Conservation (phyloP, 106 monocot species). For the Narthecium ossifragum region DNA sequence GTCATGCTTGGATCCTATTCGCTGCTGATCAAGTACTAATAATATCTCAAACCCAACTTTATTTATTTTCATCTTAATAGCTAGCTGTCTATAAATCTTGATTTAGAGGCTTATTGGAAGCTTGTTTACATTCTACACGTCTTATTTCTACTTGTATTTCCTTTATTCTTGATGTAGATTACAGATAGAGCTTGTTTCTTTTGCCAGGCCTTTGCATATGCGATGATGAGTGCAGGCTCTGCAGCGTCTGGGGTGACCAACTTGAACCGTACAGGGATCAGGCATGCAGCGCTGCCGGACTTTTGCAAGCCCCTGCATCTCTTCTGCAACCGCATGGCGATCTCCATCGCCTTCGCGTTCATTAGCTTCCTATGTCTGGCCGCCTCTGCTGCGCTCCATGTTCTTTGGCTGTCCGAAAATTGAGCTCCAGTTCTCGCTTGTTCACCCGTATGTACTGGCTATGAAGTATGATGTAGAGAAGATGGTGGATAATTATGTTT, state of each 20-base stretch:
- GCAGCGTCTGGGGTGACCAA: conserved; percentile 65
- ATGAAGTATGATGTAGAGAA: too few relatives aligned
- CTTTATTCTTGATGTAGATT: too few relatives aligned
- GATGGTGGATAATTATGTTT: too few relatives aligned
- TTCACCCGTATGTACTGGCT: too few relatives aligned
- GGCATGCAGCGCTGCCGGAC: conserved; percentile 50
- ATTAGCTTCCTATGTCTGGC: conserved; percentile 51
- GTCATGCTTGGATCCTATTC: conserved; percentile 29
- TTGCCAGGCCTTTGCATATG: conserved; percentile 58
- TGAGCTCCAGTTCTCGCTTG: too few relatives aligned
- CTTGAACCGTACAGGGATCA: conserved; percentile 64
- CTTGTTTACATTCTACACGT: too few relatives aligned
- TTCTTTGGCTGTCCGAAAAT: conserved; percentile 40
- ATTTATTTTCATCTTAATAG: too few relatives aligned
- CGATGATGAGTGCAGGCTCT: conserved; percentile 68
- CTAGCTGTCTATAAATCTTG: too few relatives aligned
- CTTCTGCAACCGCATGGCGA: conserved; percentile 46
- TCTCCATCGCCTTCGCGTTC: conserved; percentile 49
- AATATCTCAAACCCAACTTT: too few relatives aligned
- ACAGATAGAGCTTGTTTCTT: too few relatives aligned
- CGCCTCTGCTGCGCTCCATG: conserved; percentile 42
- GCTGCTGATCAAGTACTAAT: conserved; percentile 37
- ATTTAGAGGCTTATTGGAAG: too few relatives aligned
- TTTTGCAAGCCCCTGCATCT: conserved; percentile 58
- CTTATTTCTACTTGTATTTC: too few relatives aligned